A percentile compares a stretch with the other conserved stretches of the same genome.
phyloP scores from a whole-genome alignment of 768 basidiomycete species.

The Glaciozyma antarctica region DNA sequence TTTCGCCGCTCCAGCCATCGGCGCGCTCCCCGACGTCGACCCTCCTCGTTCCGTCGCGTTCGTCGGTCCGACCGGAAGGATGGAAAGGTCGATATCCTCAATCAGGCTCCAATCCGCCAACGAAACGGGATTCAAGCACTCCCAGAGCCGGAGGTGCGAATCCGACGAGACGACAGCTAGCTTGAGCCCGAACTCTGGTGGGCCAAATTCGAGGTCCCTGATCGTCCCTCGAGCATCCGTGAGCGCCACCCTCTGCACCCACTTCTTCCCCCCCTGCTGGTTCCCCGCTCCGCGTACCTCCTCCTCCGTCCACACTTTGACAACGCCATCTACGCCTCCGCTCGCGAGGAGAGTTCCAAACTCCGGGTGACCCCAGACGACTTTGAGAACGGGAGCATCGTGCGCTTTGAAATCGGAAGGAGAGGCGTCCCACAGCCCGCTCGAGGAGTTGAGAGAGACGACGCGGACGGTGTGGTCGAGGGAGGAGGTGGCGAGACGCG shows the following conservation, averaged over 20 bases:
- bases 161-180: constrained; percentile 82
- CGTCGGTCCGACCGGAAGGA: constrained; percentile 44
- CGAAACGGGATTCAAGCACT: constrained; percentile 57
- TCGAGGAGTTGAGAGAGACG: background rate
- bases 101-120: constrained; percentile 64
- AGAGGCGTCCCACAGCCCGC: constrained; percentile 12
- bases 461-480: constrained; percentile 33
- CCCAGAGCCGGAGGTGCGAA: constrained; percentile 77
- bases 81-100: constrained; percentile 65
- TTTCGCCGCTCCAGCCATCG: constrained; percentile 37
- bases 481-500: constrained; percentile 31
- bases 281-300: constrained; percentile 2
- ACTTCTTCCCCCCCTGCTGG: constrained; percentile 41
- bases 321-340: constrained; percentile 78
- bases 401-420: constrained; percentile 57
- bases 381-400: constrained; percentile 72
- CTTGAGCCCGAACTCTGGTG: constrained; percentile 77
- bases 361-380: constrained; percentile 88
- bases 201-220: constrained; percentile 74
- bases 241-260: constrained; percentile 65
- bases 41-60: background rate
- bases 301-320: constrained; percentile 79
- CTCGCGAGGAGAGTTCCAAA: constrained; percentile 81
- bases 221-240: constrained; percentile 80
- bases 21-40: background rate